phyloP scores from a whole-genome alignment of 768 basidiomycete species.

The Serendipita vermifera region DNA sequence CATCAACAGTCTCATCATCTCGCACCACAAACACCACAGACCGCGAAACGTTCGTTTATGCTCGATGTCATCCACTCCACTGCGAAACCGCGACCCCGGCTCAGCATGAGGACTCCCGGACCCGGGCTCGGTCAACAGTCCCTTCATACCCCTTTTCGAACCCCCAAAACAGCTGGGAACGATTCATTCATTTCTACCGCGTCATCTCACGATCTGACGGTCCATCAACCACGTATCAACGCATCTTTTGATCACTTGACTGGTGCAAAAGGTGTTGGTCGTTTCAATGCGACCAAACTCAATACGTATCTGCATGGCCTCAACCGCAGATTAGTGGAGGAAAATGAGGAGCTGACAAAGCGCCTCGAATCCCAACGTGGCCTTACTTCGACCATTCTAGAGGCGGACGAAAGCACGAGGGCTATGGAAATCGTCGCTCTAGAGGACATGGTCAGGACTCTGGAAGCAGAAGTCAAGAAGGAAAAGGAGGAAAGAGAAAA shows the following conservation, averaged over 20 bases:
- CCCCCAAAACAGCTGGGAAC: conserved; percentile 31
- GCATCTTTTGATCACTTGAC: conserved; percentile 77
- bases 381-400: conserved; percentile 20
- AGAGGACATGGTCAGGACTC: conserved; percentile 35
- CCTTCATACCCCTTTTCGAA: too few relatives aligned
- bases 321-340: conserved; percentile 70
- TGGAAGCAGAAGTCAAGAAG: conserved; percentile 14
- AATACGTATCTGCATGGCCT: conserved; percentile 78
- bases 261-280: conserved; percentile 51
- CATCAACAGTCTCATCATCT: not conserved
- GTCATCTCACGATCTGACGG: conserved; percentile 79
- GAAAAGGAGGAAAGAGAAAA: conserved; percentile 18
- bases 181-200: conserved; percentile 69
- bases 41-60: conserved; percentile 67
- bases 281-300: conserved; percentile 75
- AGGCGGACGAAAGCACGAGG: conserved; percentile 39
- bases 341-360: conserved; percentile 57
- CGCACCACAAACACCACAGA: conserved; percentile 43
- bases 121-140: too few relatives aligned
- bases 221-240: conserved; percentile 52
- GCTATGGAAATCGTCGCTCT: conserved; percentile 49
- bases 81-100: conserved; percentile 44
- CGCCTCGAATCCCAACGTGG: conserved; percentile 24
- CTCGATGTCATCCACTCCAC: conserved; percentile 76
- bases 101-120: conserved; percentile 43